A percentile compares a stretch with the other conserved stretches of the same genome.
Conservation (phyloP, 2,329 filamentous ascomycete species). For the Fusarium subglutinans region DNA sequence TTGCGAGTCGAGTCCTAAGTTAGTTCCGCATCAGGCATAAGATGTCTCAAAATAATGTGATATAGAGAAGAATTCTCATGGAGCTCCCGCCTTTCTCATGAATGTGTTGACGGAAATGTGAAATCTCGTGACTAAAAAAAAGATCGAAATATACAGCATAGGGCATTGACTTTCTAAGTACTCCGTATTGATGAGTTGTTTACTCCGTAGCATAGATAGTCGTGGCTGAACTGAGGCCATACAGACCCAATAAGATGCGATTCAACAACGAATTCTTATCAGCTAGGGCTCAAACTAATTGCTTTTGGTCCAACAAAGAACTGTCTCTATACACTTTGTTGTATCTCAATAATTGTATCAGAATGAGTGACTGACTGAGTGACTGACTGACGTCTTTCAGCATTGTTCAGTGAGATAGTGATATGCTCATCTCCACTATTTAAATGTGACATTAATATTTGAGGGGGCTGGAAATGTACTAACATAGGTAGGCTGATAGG, state of each 20-base stretch:
- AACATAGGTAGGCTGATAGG: neutral
- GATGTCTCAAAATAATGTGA: conserved; percentile 2
- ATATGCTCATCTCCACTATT: neutral
- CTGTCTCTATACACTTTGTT: neutral
- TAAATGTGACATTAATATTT: neutral
- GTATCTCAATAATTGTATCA: neutral
- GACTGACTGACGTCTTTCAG: neutral
- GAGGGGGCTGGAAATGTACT: neutral
- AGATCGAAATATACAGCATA: neutral
- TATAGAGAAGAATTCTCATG: neutral
- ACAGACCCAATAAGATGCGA: neutral
- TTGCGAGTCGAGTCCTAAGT: neutral
- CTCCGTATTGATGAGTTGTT: neutral
- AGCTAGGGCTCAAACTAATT: too few species aligned
- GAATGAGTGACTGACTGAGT: too few species aligned
- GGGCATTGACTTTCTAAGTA: neutral
- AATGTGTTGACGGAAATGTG: neutral
- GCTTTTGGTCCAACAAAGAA: neutral
- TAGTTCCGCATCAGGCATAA: neutral
- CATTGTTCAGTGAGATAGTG: neutral
- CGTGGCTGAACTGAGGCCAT: neutral
- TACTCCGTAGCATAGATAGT: neutral
- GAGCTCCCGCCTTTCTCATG: conserved; percentile 4
- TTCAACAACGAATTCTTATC: neutral
- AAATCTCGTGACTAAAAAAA: neutral